phyloP scores from a whole-genome alignment of 108 stramenopile genomes.

The Fragilaria crotonensis region DNA sequence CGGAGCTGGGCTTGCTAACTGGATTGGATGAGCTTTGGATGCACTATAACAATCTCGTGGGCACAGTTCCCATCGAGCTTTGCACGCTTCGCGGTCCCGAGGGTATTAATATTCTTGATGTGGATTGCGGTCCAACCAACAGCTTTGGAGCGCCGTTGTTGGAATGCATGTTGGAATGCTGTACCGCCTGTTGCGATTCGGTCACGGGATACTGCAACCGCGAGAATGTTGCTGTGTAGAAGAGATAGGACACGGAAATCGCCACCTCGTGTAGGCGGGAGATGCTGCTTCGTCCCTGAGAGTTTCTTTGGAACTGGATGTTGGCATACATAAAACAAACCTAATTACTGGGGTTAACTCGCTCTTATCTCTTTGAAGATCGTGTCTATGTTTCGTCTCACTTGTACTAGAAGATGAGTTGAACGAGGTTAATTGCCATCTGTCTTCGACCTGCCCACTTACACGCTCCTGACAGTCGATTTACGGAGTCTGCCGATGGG shows the following conservation, averaged over 20 bases:
- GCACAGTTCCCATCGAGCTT: constrained; percentile 2
- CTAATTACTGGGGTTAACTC: no score
- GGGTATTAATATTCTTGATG: background rate
- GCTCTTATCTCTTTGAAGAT: no score
- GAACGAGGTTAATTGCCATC: background rate
- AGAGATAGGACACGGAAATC: background rate
- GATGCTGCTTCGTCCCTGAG: background rate
- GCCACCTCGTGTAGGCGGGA: background rate
- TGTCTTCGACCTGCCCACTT: background rate
- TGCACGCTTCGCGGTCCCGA: background rate
- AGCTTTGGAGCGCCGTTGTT: background rate
- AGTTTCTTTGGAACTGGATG: background rate
- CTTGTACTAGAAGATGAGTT: background rate
- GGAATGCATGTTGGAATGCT: constrained; percentile 1
- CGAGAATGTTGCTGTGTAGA: background rate
- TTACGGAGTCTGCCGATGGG: no score
- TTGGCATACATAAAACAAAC: no score
- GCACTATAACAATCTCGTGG: background rate
- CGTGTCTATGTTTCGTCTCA: no score
- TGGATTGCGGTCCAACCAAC: constrained; percentile 1
- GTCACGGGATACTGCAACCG: background rate
- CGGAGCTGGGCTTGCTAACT: constrained; percentile 5
- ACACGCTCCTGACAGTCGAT: no score
- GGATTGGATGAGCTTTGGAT: background rate
- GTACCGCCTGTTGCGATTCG: constrained; percentile 3